Percentiles rank a stretch among this genome's conserved stretches.
Conservation (phyloP, 257 asterid species). For the Jasminum sambac region DNA sequence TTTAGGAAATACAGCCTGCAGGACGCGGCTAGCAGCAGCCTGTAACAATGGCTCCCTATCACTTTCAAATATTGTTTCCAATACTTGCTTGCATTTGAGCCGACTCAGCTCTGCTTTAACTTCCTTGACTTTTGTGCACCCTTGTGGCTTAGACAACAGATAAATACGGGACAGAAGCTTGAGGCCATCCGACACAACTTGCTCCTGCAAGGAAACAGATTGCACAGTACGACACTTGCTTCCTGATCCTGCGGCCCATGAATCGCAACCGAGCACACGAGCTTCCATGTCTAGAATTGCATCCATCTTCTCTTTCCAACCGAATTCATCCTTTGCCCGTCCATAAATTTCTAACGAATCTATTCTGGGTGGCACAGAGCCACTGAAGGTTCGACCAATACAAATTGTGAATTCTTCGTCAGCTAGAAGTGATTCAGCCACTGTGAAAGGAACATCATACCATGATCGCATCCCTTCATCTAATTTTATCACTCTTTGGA, state of each 20-base stretch:
- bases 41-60: constrained; percentile 89
- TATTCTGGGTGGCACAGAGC: constrained; percentile 83
- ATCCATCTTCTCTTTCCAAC: constrained; percentile 99
- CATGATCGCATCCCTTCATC: constrained; percentile 99
- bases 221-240: constrained; percentile 65
- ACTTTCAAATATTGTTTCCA: constrained; percentile 85
- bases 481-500: constrained; percentile 82
- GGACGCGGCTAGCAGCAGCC: constrained; percentile 81
- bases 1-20: constrained; percentile 84
- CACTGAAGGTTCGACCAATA: constrained; percentile 83
- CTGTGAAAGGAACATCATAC: constrained; percentile 97
- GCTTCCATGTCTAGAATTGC: constrained; percentile 95
- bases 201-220: constrained; percentile 84
- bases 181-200: constrained; percentile 93
- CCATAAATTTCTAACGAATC: constrained; percentile 97
- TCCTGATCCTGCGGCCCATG: constrained; percentile 63
- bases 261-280: constrained; percentile 67
- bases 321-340: constrained; percentile 96
- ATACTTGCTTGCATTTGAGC: constrained; percentile 68
- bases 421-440: constrained; percentile 96
- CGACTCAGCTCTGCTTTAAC: constrained; percentile 52
- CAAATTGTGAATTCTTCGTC: constrained; percentile 85
- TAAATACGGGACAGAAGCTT: constrained; percentile 80
- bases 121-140: constrained; percentile 63
- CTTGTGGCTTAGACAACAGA: constrained; percentile 56